Percentiles rank a stretch among this genome's conserved stretches.
Conservation (phyloP, 2,329 filamentous ascomycete species). For the Lasiodiplodia citricola region DNA sequence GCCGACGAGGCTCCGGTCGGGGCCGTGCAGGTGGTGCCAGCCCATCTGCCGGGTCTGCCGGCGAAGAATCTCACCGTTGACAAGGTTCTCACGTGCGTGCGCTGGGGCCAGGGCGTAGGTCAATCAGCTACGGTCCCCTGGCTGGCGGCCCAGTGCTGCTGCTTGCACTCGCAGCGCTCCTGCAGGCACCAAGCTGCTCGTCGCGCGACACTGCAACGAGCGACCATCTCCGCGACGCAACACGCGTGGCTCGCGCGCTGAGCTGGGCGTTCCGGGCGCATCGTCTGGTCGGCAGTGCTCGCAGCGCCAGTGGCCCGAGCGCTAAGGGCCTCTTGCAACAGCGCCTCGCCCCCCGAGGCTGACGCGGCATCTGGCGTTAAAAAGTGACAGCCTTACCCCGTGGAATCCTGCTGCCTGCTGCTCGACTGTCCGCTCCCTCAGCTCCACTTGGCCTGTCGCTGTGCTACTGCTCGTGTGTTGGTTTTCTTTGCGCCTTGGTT, state of each 20-base stretch:
- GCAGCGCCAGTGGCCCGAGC: slow-evolving; percentile 9
- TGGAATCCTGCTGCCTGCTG: slow-evolving; percentile 25
- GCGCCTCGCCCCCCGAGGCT: slow-evolving; percentile 23
- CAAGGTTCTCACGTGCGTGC: background rate
- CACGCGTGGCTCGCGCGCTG: background rate
- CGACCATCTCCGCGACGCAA: background rate
- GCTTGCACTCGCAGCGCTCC: background rate
- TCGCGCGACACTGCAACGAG: slow-evolving; percentile 1
- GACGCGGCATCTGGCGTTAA: slow-evolving; percentile 25
- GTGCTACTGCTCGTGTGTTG: slow-evolving; percentile 20
- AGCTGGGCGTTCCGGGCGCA: background rate
- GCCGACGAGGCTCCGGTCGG: slow-evolving; percentile 6
- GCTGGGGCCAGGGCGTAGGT: background rate
- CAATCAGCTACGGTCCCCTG: background rate
- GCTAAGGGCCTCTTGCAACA: slow-evolving; percentile 16
- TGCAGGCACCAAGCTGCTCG: slow-evolving; percentile 1
- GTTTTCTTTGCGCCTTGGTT: background rate
- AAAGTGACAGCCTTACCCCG: slow-evolving; percentile 26
- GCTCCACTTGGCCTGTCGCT: slow-evolving; percentile 16
- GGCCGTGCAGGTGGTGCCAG: background rate
- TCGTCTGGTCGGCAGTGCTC: slow-evolving; percentile 13
- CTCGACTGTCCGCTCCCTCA: slow-evolving; percentile 17
- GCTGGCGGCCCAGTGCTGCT: background rate
- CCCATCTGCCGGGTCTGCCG: background rate
- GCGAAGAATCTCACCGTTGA: background rate